Evolutionary conservation across 768 basidiomycete species (phyloP).

Genomic region (Tylopilus plumbeoviolaceoides): DNA sequence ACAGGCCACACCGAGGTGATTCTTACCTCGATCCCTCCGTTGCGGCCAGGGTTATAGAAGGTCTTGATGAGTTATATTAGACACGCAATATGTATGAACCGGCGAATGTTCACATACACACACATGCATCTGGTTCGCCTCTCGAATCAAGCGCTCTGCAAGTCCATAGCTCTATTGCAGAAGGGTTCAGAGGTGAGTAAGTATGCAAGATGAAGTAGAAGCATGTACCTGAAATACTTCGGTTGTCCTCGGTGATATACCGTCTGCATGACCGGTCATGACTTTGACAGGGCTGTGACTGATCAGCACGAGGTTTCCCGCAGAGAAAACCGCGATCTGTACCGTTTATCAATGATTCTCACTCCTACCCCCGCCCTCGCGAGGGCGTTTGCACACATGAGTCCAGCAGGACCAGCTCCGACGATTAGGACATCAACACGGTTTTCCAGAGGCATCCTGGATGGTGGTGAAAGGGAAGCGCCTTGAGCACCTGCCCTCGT

Average conservation of each 20-base stretch:
- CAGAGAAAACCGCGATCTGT: not conserved
- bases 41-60: not conserved
- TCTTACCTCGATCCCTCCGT: not conserved
- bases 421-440: conserved; percentile 45
- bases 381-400: conserved; percentile 65
- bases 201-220: not conserved
- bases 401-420: conserved; percentile 50
- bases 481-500: not conserved
- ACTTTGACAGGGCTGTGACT: conserved; percentile 36
- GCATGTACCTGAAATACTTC: conserved; percentile 33
- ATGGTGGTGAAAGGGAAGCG: not conserved
- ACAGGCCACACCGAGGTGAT: not conserved
- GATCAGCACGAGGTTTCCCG: not conserved
- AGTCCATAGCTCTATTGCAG: not conserved
- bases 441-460: conserved; percentile 21
- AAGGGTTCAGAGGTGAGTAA: not conserved
- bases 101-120: not conserved
- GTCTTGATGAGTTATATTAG: not conserved
- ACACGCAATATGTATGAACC: not conserved
- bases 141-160: not conserved
- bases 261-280: conserved; percentile 49
- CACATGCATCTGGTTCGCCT: not conserved
- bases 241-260: conserved; percentile 22
- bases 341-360: conserved; percentile 48
- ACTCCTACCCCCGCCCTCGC: conserved; percentile 41